Conservation (phyloP, 116 monocot genomes). For the Thalassia testudinum region DNA sequence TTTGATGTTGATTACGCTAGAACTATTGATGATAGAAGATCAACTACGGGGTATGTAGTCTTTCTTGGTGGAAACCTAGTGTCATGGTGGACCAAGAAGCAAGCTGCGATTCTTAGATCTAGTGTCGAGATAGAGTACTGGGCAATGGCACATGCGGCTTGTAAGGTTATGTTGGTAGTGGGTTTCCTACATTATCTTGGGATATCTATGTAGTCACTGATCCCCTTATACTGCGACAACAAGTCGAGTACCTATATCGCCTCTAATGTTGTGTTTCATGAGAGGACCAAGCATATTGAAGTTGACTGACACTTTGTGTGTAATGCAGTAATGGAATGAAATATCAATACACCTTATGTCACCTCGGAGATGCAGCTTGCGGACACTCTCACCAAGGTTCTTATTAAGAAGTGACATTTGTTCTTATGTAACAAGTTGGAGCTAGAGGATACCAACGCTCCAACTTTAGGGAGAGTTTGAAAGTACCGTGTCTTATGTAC, state of each 20-base stretch:
- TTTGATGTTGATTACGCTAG: too few species aligned
- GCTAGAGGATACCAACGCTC: too few species aligned
- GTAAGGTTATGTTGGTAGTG: neutral
- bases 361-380: too few species aligned
- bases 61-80: too few species aligned
- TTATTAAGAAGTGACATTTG: too few species aligned
- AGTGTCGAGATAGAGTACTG: neutral
- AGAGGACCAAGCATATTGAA: neutral
- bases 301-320: neutral
- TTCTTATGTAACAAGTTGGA: too few species aligned
- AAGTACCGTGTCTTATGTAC: too few species aligned
- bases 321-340: neutral
- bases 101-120: neutral
- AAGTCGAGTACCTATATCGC: neutral
- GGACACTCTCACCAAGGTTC: too few species aligned
- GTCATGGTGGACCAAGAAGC: neutral
- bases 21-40: too few species aligned
- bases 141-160: neutral
- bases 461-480: too few species aligned
- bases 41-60: too few species aligned
- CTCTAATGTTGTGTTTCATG: too few species aligned
- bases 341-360: neutral
- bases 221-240: neutral
- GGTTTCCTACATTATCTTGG: neutral
- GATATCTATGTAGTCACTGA: neutral